Base-by-base conservation (phyloP, 1,139 yeast species). In the Protomyces macrosporus region DNA sequence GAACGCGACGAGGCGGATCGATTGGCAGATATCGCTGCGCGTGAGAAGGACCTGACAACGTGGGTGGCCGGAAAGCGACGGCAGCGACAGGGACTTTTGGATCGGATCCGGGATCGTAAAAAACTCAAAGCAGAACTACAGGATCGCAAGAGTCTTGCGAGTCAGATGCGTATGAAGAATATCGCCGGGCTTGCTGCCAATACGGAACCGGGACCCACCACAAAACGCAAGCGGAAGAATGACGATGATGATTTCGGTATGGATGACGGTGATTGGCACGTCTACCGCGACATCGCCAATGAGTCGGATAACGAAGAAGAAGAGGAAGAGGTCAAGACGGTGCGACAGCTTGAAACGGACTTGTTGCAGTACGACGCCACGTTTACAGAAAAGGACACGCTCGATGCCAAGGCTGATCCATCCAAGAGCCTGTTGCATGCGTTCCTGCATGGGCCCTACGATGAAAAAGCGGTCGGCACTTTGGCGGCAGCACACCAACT, bases 241-340 rank as follows among this genome's bases (percentile, higher is more conserved):
- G 96, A 95, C 10, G 90, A 86, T 71, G 98, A 91, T 75, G 90
- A 91, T 0, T 93, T 93, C 75, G 98, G 98, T 66, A 93, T 97
- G 3, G 87, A 90, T 71, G 98, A 93, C 72, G 96, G 88, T 64
- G 98, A 93, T 74, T 93, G 98, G 98, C 83, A 88, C 51, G 85
- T 90, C 32, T 93, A 93, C 73, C 82, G 95, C 70, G 95, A 90
- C 71, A 87, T 90, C 60, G 84, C 90, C 30, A 85, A 84, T 67
- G 86, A 81, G 12, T 85, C 85, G 33, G 87, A 89, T 68, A 84
- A 83, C 63, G 91, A 86, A 67, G 85, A 86, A 62, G 83, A 85
- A 66, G 95, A 87, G 65, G 88, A 84, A 61, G 88, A 86, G 68
- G 83, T 84, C 65, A 83, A 81, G 51, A 77, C 79, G 55, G 81